These are phyloP conservation scores for Salix koriyanagi DNA, from an alignment of 345 rosid genomes.

Conservation along the genomic window DNA sequence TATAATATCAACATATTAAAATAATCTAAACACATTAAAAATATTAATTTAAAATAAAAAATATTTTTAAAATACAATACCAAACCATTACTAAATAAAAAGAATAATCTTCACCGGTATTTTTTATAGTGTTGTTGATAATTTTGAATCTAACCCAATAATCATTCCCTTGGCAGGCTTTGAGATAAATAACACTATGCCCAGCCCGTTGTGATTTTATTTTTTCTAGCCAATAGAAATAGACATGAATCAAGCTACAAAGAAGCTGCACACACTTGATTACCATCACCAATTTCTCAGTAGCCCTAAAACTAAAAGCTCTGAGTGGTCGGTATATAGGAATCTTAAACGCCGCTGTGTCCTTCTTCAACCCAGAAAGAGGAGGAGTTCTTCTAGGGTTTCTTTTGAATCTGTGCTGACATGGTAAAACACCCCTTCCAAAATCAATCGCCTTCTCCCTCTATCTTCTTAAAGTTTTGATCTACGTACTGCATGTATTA, in stretches of 20 bases:
- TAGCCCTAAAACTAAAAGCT: slow-evolving; percentile 12
- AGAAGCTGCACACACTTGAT: not conserved
- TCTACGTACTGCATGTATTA: not conserved
- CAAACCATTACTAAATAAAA: too few relatives aligned
- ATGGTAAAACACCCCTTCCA: slow-evolving; percentile 11
- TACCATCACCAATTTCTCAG: not conserved
- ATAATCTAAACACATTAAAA: too few relatives aligned
- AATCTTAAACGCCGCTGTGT: not conserved
- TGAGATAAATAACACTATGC: too few relatives aligned
- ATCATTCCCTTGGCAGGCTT: too few relatives aligned
- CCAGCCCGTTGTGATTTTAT: too few relatives aligned
- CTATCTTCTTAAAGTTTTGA: not conserved
- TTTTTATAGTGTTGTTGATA: too few relatives aligned
- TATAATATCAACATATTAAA: too few relatives aligned
- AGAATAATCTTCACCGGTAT: too few relatives aligned
- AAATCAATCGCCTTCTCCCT: not conserved
- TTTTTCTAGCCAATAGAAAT: not conserved
- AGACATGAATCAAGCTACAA: not conserved
- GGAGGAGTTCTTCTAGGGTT: slow-evolving; percentile 8
- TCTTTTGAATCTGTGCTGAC: slow-evolving; percentile 18
- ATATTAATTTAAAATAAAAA: too few relatives aligned
- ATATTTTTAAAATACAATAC: too few relatives aligned
- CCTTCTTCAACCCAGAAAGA: too few relatives aligned
- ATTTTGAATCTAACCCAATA: too few relatives aligned
- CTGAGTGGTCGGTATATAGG: not conserved